Base-by-base conservation (phyloP, 1,284 basidiomycete genomes). In the Rhizoctonia solani region DNA sequence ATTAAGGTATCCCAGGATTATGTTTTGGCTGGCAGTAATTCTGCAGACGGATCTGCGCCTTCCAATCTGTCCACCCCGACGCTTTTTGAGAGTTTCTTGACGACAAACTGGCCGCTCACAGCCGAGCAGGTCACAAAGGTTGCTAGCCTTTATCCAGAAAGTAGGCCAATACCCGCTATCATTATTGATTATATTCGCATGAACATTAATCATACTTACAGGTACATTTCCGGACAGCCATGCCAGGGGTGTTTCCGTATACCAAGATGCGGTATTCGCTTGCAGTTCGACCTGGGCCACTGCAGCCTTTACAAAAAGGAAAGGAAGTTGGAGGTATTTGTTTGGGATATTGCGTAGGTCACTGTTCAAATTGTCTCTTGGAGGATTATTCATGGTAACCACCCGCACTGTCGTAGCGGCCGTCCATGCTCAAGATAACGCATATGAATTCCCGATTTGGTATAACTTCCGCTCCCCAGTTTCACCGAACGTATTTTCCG, bases 291-390 rank as follows among this genome's bases (percentile, higher is more conserved):
- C 58, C 14, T 61, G 58, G 58, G 14, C 21, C 4, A 25, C 44
- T 1, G 23, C 30, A 37, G 47, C 30, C 3, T 61, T 61, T 32
- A 39, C 25, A 34, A 46, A 46, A 19, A 30, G 46, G 21, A 49
- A 37, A 25, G 32, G 21, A 19, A 39, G 44, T 32, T 61, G 47
- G 58, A 27, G 47, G 19, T 61, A 61, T n/a, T 25, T 61, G 21
- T 59, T 59, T 37, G 55, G 55, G 14, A 59, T 59, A n/a, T 44
- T 59, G 2, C 55, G 55, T 59, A 42, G 25, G 55, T 47, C n/a
- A 23, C 2, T 16, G 5, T 30, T 32, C 29, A 32, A 27, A 19
- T 47, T 14, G 44, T 14, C 11, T 21, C 6, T 16, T 39, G n/a
- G n/a, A n/a, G n/a, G n/a, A n/a, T 39, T 39, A 16, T 4, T 25